Conservation (phyloP, 371 early-diverging fungal genomes). For the Parasitella parasitica region DNA sequence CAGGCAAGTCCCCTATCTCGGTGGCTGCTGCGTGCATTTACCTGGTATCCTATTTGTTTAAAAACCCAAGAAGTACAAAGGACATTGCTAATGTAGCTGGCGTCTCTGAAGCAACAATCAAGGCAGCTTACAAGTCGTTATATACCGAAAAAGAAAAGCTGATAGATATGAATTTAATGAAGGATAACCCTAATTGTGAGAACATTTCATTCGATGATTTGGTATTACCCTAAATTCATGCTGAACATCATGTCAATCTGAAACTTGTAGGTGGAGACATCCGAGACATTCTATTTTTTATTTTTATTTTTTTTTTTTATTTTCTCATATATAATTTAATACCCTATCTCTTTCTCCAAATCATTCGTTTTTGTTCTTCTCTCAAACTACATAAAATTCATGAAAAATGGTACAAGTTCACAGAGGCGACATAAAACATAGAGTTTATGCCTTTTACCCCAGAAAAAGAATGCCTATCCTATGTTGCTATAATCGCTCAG, state of each 20-base stretch:
- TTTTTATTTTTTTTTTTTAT: not conserved
- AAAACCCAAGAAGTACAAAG: constrained; percentile 61
- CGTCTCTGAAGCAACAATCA: constrained; percentile 89
- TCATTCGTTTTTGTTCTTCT: not conserved
- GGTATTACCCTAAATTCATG: constrained; percentile 35
- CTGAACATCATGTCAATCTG: not conserved
- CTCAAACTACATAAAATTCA: not conserved
- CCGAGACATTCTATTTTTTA: not conserved
- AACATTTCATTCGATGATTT: constrained; percentile 42
- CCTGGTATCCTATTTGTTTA: constrained; percentile 71
- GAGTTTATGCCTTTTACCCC: constrained; percentile 6
- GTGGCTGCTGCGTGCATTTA: constrained; percentile 91
- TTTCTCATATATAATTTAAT: not conserved
- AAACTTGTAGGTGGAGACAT: not conserved
- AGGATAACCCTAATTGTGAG: constrained; percentile 39
- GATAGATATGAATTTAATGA: constrained; percentile 49
- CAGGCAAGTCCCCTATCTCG: constrained; percentile 88
- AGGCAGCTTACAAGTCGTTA: constrained; percentile 75
- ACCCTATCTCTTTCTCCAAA: not conserved
- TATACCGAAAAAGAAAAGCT: constrained; percentile 59
- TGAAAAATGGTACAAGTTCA: constrained; percentile 25
- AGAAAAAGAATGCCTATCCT: constrained; percentile 31
- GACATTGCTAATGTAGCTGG: constrained; percentile 83
- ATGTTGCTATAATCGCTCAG: constrained; percentile 20
- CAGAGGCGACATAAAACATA: constrained; percentile 2